Evolutionary conservation across 306 rosid genomes (phyloP).

Genomic region (Casuarina equisetifolia): DNA sequence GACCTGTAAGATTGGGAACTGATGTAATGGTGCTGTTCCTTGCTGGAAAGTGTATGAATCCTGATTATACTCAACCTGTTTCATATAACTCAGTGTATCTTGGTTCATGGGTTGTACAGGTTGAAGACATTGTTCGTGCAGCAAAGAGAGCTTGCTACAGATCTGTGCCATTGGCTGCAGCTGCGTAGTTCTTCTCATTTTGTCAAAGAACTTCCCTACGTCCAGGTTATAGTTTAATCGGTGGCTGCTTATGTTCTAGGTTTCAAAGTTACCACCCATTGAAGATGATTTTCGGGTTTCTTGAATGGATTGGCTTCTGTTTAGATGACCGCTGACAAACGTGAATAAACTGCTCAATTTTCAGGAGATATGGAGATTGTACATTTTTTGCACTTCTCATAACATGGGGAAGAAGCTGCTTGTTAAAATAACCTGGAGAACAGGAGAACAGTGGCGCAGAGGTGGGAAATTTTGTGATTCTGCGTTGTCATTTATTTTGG

Average conservation of each 20-base stretch:
- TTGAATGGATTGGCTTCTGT: neutral
- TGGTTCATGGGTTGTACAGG: constrained; percentile 44
- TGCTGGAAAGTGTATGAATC: neutral
- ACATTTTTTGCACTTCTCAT: constrained; percentile 42
- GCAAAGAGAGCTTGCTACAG: constrained; percentile 93
- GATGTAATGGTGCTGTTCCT: constrained; percentile 2
- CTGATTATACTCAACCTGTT: neutral
- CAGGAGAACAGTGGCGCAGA: constrained; percentile 33
- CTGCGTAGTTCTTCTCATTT: constrained; percentile 47
- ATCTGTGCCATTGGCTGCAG: constrained; percentile 67
- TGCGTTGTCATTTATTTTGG: constrained; percentile 30
- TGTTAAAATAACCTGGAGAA: constrained; percentile 55
- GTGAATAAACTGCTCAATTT: constrained; percentile 24
- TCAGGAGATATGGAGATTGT: constrained; percentile 46
- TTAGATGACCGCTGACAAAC: constrained; percentile 26
- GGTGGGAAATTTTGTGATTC: constrained; percentile 34
- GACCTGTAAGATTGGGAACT: neutral
- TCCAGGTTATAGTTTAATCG: constrained; percentile 42
- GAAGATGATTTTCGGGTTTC: constrained; percentile 2
- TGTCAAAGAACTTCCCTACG: constrained; percentile 18
- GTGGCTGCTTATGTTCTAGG: constrained; percentile 4
- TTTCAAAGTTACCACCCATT: neutral
- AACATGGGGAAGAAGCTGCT: constrained; percentile 39
- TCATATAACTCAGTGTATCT: neutral
- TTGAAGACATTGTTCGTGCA: constrained; percentile 95